Evolutionary conservation across 2,329 filamentous ascomycete genomes (phyloP).

Genomic region (Pseudogymnoascus sp.): DNA sequence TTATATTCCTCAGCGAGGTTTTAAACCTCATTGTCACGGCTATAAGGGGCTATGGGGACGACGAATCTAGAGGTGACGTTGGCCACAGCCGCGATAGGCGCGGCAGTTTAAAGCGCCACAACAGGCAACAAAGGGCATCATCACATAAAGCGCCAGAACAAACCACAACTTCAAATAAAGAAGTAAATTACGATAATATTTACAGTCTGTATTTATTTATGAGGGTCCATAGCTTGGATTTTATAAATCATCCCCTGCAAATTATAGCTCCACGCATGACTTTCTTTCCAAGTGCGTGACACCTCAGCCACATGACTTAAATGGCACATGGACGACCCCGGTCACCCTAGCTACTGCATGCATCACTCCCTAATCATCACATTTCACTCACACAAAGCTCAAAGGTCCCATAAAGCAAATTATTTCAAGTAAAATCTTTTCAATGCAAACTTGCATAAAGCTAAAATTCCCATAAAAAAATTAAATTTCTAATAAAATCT

Average conservation of each 20-base stretch:
- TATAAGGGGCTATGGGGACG: too few species aligned
- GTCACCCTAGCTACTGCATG: too few species aligned
- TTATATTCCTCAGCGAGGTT: slow-evolving; percentile 56
- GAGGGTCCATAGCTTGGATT: not conserved
- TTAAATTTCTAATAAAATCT: not conserved
- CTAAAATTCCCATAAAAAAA: not conserved
- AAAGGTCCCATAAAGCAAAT: not conserved
- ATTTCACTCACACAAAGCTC: not conserved
- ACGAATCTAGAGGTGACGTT: not conserved
- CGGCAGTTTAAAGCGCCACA: not conserved
- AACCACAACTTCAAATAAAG: not conserved
- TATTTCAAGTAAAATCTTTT: too few species aligned
- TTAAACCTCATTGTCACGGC: slow-evolving; percentile 50
- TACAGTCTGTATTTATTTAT: not conserved
- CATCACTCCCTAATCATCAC: not conserved
- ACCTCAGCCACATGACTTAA: not conserved
- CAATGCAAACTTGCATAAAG: too few species aligned
- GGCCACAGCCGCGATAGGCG: slow-evolving; percentile 2
- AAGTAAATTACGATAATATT: not conserved
- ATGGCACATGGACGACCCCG: not conserved
- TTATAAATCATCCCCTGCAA: not conserved
- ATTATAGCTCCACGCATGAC: not conserved
- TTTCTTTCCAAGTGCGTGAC: not conserved
- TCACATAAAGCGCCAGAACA: not conserved
- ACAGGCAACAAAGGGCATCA: not conserved